Evolutionary conservation across 2,329 filamentous ascomycete genomes (phyloP), one percentile per base, ranked within the genome.

Genomic region (Phialocephala sp.): DNA sequence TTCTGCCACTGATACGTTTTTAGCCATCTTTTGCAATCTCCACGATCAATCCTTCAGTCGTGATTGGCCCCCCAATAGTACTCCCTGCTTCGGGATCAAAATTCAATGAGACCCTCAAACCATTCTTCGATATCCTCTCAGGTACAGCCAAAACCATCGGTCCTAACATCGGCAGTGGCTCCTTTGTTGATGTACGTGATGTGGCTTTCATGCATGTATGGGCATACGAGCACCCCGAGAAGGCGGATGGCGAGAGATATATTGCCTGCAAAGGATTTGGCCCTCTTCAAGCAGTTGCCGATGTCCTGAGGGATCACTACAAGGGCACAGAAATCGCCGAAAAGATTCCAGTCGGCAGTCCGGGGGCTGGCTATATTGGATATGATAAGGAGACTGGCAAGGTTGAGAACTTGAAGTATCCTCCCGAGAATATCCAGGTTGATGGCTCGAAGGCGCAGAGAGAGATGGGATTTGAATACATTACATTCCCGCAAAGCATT

Each of bases 101-200:
- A 35, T 70, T 83, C 35, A 75, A 73, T 43, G 73, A 76, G 55
- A 79, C 80, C 0, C 73, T 76, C 32, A 47, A 59, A 14, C 68
- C 75, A 4, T 71, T 81, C 56, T 80, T 69, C 65, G 61, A 75
- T 1, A 68, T 80, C 9, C 75, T 80, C 60, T 72, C 76, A 0
- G 79, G 80, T 22, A 58, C 64, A 1, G 64, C 74, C 1, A 67
- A 76, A 55, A 66, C 70, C 0, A 47, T 74, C 2, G 67, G 75
- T 0, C 69, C 75, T 0, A 68, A 69, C 2, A 68, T 70, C 14
- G 74, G 71, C 5, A 67, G 75, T 0, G 73, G 68, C 2, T 73
- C 73, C 9, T 75, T 71, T 52, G 79, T 83, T 15, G 81, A 83
- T 66, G 79, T 83, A 0, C 76, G 80, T 5, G 81, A 83, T 64